phyloP scores from a whole-genome alignment of 345 rosid species.

The Salix suchowensis region DNA sequence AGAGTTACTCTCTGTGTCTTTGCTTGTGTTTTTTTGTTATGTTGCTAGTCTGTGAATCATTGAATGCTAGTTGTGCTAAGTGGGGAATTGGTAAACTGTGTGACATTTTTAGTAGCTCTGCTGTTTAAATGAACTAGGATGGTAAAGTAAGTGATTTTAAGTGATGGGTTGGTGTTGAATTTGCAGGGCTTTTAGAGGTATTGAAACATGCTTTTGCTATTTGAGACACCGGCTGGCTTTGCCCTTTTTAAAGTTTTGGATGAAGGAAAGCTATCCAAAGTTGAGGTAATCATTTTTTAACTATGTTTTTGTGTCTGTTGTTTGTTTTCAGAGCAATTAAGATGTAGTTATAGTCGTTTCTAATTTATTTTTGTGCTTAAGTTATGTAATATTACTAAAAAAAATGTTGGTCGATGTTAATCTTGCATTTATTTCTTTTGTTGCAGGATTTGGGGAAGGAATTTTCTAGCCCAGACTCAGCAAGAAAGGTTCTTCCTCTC shows the following conservation, averaged over 20 bases:
- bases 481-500: conserved; percentile 44
- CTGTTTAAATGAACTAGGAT: background rate
- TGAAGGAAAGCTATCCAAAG: conserved; percentile 63
- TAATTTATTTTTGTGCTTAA: background rate
- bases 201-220: conserved; percentile 52
- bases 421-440: background rate
- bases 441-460: conserved; percentile 62
- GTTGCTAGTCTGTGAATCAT: background rate
- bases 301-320: background rate
- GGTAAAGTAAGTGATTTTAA: background rate
- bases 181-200: background rate
- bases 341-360: background rate
- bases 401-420: background rate
- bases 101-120: background rate
- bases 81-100: background rate
- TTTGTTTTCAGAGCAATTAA: background rate
- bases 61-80: background rate
- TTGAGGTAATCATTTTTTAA: conserved; percentile 43
- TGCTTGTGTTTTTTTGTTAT: background rate
- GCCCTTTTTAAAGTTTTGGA: conserved; percentile 64
- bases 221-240: conserved; percentile 75
- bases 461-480: conserved; percentile 51
- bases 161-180: background rate
- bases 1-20: background rate
- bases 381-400: background rate